These are phyloP conservation scores for Monosporascus sp. DNA, from an alignment of 2,329 filamentous ascomycete species.

Conservation along the genomic window DNA sequence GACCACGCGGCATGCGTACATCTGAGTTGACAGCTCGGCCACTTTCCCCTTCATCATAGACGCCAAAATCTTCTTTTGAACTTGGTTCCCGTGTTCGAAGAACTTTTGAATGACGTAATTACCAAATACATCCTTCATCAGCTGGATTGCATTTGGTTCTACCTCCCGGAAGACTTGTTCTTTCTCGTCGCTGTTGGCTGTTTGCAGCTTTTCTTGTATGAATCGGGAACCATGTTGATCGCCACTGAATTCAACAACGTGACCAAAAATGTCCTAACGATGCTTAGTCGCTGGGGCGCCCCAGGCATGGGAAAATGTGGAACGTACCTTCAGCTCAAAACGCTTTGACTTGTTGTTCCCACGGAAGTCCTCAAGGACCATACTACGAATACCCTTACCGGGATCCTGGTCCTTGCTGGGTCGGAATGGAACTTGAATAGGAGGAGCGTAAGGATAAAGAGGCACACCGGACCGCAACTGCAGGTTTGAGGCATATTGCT, in stretches of 20 bases:
- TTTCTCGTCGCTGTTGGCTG: conserved; percentile 93
- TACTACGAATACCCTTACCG: conserved; percentile 60
- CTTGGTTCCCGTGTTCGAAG: conserved; percentile 91
- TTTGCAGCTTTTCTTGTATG: conserved; percentile 88
- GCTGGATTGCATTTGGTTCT: conserved; percentile 71
- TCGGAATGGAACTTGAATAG: conserved; percentile 25
- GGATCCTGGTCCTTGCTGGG: conserved; percentile 52
- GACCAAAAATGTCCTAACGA: conserved; percentile 68
- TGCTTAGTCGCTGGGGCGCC: conserved; percentile 8
- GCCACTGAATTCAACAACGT: conserved; percentile 90
- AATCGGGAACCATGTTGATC: conserved; percentile 95
- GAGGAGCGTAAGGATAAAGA: conserved; percentile 27
- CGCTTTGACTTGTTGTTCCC: conserved; percentile 66
- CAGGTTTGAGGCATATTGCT: conserved; percentile 29
- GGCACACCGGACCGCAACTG: conserved; percentile 29
- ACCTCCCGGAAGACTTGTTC: conserved; percentile 87
- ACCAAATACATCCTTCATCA: conserved; percentile 96
- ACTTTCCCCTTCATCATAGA: conserved; percentile 85
- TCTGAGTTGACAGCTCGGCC: conserved; percentile 71
- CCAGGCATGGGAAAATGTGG: neutral
- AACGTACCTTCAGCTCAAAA: conserved; percentile 69
- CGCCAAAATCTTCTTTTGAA: conserved; percentile 83
- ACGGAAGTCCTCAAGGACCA: conserved; percentile 74
- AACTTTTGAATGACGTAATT: conserved; percentile 99
- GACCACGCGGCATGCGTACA: conserved; percentile 92